Evolutionary conservation across 2,329 filamentous ascomycete species (phyloP), one percentile per base, ranked within the genome.

Genomic region (Penicillium psychrosexuale): DNA sequence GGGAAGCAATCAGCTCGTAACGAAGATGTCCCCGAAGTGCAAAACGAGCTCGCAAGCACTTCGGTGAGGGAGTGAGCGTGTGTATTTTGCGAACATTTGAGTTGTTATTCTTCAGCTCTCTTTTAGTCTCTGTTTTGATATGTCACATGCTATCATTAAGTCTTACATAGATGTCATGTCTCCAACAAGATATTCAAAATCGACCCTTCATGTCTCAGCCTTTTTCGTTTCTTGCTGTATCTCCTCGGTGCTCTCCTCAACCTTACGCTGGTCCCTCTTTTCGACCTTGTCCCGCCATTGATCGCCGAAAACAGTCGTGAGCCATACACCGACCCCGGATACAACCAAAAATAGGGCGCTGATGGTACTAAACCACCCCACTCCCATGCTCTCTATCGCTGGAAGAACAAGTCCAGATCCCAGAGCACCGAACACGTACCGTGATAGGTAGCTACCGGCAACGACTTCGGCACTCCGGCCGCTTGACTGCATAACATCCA

Each of bases 331-430:
- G 0, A 66, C 63, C 0, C 82, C 76, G 15, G 76, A 72, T 3
- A 72, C 61, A 1, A 83, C 66, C 46, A 88, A 66, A 56, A 88
- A 87, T 0, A 72, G 52, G 0, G 84, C 82, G 46, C 80, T 84
- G 54, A 91, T 86, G 1, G 89, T 91, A 43, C 82, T 86, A 69
- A 91, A 92, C 88, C 89, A 92, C 0, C 90, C 90, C 0, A 93
- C 85, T 3, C 90, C 90, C 51, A 94, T 87, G 30, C 72, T 75
- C 56, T 91, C 77, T n/a, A 91, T 81, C 1, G 86, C 87, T 0
- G 90, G 90, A 53, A 94, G 76, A 51, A 89, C 89, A 1, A 84
- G 82, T 0, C 87, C 89, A 3, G 85, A 88, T 0, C 84, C 88
- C 5, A 83, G 73, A 11, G 88, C 89, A 0, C 85, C 89, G 61